Evolutionary conservation across 805 yeast genomes (phyloP).

Genomic region (Metschnikowia kunwiensis): DNA sequence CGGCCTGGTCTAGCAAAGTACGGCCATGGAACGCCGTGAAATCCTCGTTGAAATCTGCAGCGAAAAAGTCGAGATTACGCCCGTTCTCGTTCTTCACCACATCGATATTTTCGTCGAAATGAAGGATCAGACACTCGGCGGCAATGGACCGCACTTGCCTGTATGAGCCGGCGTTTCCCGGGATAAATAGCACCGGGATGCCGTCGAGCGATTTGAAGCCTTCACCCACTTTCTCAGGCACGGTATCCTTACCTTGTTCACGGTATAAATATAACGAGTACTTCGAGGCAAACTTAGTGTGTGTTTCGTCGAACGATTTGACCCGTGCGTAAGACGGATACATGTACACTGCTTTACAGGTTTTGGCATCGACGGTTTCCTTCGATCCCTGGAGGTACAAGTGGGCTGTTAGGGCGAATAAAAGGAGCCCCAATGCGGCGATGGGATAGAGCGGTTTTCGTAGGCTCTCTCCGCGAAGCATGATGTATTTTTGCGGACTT

Average conservation of each 20-base stretch:
- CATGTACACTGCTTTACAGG: slow-evolving; percentile 74
- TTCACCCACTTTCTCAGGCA: slow-evolving; percentile 44
- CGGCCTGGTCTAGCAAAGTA: slow-evolving; percentile 91
- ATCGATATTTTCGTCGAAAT: slow-evolving; percentile 32
- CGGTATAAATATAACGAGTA: slow-evolving; percentile 84
- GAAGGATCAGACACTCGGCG: slow-evolving; percentile 64
- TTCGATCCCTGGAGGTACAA: slow-evolving; percentile 10
- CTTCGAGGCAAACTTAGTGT: slow-evolving; percentile 70
- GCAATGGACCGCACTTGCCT: slow-evolving; percentile 92
- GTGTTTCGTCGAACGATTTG: slow-evolving; percentile 65
- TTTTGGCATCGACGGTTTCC: slow-evolving; percentile 33
- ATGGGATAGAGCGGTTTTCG: slow-evolving; percentile 18
- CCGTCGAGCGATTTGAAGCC: slow-evolving; percentile 48
- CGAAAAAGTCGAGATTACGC: slow-evolving; percentile 72
- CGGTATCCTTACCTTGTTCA: slow-evolving; percentile 67
- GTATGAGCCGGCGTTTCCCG: slow-evolving; percentile 96
- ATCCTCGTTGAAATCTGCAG: slow-evolving; percentile 94
- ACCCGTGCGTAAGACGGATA: slow-evolving; percentile 79
- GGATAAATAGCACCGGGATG: slow-evolving; percentile 86
- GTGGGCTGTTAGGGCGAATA: slow-evolving; percentile 12
- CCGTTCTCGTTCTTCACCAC: slow-evolving; percentile 29
- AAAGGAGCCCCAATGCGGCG: slow-evolving; percentile 11
- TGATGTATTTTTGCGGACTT: too few species aligned
- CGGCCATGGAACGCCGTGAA: slow-evolving; percentile 95
- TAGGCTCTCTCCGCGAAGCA: slow-evolving; percentile 13